A percentile compares a stretch with the other conserved stretches of the same genome.
Evolutionary conservation across 352 stramenopile species (phyloP).

Genomic region (Blastocystis sp.): DNA sequence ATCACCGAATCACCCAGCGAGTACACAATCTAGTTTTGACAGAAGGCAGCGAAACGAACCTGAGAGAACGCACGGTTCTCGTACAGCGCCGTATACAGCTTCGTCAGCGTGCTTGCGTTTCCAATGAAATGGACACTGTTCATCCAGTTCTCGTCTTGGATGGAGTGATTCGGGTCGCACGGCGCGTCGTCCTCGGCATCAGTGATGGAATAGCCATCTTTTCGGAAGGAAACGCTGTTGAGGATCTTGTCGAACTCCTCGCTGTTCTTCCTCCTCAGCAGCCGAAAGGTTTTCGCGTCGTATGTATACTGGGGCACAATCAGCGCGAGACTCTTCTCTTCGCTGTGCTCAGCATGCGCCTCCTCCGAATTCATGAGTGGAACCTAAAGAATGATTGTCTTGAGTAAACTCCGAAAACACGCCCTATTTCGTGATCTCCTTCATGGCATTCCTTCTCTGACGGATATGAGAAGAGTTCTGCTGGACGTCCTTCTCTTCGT

Average conservation of each 20-base stretch:
- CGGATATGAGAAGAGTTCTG: background rate
- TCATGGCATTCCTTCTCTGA: background rate
- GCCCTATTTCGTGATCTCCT: no score
- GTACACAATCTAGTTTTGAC: slow-evolving; percentile 27
- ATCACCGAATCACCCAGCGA: slow-evolving; percentile 9
- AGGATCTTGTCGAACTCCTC: slow-evolving; percentile 25
- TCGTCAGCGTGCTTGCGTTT: background rate
- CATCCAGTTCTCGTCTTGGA: background rate
- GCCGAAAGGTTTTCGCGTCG: slow-evolving; percentile 7
- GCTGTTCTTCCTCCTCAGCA: background rate
- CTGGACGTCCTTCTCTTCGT: background rate
- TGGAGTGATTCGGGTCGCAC: background rate
- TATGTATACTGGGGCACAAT: slow-evolving; percentile 36
- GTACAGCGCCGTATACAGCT: slow-evolving; percentile 33
- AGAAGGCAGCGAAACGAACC: background rate
- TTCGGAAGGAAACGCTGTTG: slow-evolving; percentile 12
- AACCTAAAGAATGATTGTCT: background rate
- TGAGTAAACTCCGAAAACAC: no score
- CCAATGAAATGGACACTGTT: slow-evolving; percentile 4
- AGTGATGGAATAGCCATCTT: slow-evolving; percentile 8
- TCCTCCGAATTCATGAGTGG: background rate
- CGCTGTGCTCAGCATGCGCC: background rate
- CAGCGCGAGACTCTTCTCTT: slow-evolving; percentile 6
- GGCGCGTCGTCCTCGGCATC: background rate
- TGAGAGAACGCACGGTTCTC: slow-evolving; percentile 44